Evolutionary conservation across 2,329 filamentous ascomycete species (phyloP).

Genomic region (Trichoderma koningiopsis): DNA sequence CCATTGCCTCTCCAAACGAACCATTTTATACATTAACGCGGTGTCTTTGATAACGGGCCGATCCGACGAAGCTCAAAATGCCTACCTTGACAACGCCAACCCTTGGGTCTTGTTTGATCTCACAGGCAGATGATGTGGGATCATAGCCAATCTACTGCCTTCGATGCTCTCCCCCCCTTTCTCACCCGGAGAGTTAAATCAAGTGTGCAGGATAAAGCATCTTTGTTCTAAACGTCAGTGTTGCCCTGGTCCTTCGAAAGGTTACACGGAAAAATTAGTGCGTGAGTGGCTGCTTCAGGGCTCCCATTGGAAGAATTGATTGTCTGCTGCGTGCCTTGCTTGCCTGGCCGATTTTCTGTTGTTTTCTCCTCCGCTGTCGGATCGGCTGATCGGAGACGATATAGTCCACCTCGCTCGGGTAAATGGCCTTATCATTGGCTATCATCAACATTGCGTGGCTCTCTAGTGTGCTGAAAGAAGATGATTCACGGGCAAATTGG

Average conservation of each 20-base stretch:
- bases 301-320: slow-evolving; percentile 32
- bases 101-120: slow-evolving; percentile 24
- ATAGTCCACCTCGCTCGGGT: slow-evolving; percentile 35
- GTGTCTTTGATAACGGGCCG: slow-evolving; percentile 33
- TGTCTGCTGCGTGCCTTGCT: slow-evolving; percentile 31
- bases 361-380: slow-evolving; percentile 16
- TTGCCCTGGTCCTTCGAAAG: slow-evolving; percentile 29
- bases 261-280: slow-evolving; percentile 31
- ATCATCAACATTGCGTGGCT: slow-evolving; percentile 24
- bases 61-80: slow-evolving; percentile 32
- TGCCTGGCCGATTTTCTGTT: slow-evolving; percentile 9
- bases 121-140: slow-evolving; percentile 3
- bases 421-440: slow-evolving; percentile 36
- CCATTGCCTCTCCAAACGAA: neutral
- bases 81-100: slow-evolving; percentile 25
- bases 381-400: slow-evolving; percentile 26
- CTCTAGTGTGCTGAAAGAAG: neutral
- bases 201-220: slow-evolving; percentile 2
- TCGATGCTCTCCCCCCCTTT: neutral
- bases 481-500: neutral
- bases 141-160: neutral
- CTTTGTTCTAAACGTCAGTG: slow-evolving; percentile 9
- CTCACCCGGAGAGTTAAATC: neutral
- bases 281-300: slow-evolving; percentile 22
- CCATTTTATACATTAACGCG: neutral